phyloP scores from a whole-genome alignment of 495 filamentous ascomycete species.

The Xylaria longipes region DNA sequence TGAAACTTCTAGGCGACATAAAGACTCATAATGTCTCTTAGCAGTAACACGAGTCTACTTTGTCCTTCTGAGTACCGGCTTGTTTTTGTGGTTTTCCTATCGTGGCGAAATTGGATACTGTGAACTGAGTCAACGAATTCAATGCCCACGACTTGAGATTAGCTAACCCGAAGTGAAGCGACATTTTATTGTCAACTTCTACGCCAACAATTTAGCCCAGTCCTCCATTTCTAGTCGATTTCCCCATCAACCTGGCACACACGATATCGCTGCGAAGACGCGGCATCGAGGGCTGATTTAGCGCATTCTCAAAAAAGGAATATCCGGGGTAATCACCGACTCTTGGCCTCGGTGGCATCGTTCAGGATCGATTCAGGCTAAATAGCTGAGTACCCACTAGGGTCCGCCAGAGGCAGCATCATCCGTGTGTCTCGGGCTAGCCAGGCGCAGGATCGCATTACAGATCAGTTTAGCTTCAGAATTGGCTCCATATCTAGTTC shows the following conservation, averaged over 20 bases:
- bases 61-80: neutral
- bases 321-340: conserved; percentile 8
- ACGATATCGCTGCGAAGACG: neutral
- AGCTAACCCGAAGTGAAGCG: neutral
- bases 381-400: neutral
- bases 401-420: neutral
- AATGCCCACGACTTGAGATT: neutral
- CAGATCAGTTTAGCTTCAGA: neutral
- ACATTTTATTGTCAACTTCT: neutral
- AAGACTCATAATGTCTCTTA: neutral
- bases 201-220: neutral
- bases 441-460: neutral
- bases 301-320: neutral
- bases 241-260: neutral
- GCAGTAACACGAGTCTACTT: neutral
- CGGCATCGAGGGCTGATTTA: neutral
- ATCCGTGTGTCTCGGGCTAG: neutral
- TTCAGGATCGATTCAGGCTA: neutral
- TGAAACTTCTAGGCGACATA: neutral
- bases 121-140: neutral
- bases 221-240: neutral
- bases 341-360: neutral
- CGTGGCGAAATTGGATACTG: neutral
- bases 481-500: neutral
- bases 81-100: neutral